Percentiles rank a stretch among this genome's conserved stretches.
Conservation (phyloP, 2,329 filamentous ascomycete species). For the Fusarium temperatum region DNA sequence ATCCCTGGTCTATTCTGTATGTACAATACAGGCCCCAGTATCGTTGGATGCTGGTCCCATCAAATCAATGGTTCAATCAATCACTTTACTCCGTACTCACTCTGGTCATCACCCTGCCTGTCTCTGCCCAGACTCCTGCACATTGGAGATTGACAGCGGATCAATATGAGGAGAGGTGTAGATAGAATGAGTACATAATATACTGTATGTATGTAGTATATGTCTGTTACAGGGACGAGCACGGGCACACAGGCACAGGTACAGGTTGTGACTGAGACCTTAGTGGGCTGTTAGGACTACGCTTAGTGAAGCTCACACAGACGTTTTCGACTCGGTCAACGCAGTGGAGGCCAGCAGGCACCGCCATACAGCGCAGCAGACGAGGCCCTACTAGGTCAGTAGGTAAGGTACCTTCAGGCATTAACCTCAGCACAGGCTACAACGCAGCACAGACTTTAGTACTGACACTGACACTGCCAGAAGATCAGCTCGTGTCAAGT, state of each 20-base stretch:
- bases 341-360: background rate
- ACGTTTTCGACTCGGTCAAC: conserved; percentile 14
- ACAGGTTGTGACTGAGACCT: conserved; percentile 20
- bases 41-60: conserved; percentile 29
- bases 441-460: background rate
- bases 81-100: conserved; percentile 12
- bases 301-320: conserved; percentile 31
- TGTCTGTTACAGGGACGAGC: conserved; percentile 29
- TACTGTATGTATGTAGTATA: background rate
- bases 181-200: conserved; percentile 8
- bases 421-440: background rate
- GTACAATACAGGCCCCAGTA: conserved; percentile 14
- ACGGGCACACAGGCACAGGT: conserved; percentile 22
- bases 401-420: background rate
- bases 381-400: background rate
- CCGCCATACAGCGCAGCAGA: background rate
- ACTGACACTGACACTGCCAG: conserved; percentile 16
- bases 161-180: conserved; percentile 15
- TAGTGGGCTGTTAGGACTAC: conserved; percentile 20
- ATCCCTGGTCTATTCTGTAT: conserved; percentile 6
- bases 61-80: conserved; percentile 21
- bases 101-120: conserved; percentile 21
- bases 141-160: conserved; percentile 31
- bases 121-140: conserved; percentile 23
- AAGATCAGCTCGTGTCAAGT: conserved; percentile 30